These are phyloP conservation scores for Naganishia cerealis DNA, from an alignment of 1,284 basidiomycete genomes.

Conservation along the genomic window DNA sequence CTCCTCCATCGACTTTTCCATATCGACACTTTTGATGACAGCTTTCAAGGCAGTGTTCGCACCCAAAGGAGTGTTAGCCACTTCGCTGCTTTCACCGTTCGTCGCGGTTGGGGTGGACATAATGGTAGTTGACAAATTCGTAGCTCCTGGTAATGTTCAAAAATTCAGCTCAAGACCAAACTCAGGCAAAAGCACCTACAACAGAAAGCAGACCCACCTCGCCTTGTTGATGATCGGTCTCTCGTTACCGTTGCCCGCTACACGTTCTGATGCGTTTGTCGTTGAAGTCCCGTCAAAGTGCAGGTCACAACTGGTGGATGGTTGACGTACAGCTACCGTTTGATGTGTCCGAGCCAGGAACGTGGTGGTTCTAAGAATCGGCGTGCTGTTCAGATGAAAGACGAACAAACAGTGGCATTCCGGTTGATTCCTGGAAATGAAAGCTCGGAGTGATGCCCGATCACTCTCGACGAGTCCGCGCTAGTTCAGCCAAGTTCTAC, in stretches of 20 bases:
- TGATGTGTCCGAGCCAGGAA: not conserved
- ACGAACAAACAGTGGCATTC: not conserved
- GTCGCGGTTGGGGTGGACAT: constrained; percentile 12
- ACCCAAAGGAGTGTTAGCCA: not conserved
- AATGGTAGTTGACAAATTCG: not conserved
- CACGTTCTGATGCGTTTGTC: not conserved
- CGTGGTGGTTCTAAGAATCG: not conserved
- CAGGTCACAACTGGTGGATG: not conserved
- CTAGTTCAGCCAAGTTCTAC: constrained; percentile 3
- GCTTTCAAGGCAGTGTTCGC: constrained; percentile 18
- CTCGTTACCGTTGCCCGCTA: not conserved
- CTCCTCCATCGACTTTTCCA: constrained; percentile 83
- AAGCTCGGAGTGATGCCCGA: not conserved
- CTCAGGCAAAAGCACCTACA: not conserved
- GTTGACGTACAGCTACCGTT: not conserved
- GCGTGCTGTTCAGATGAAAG: no score
- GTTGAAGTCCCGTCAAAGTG: not conserved
- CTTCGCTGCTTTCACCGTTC: not conserved
- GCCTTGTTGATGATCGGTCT: not conserved
- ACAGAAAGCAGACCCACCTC: not conserved
- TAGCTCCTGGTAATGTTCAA: not conserved
- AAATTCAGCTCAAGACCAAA: not conserved
- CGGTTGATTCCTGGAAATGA: not conserved
- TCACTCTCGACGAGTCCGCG: not conserved
- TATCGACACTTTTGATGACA: constrained; percentile 33